Percentiles rank a stretch among this genome's conserved stretches.
These are phyloP conservation scores for Aureobasidium sp. DNA, from an alignment of 2,329 filamentous ascomycete genomes.

Conservation along the genomic window DNA sequence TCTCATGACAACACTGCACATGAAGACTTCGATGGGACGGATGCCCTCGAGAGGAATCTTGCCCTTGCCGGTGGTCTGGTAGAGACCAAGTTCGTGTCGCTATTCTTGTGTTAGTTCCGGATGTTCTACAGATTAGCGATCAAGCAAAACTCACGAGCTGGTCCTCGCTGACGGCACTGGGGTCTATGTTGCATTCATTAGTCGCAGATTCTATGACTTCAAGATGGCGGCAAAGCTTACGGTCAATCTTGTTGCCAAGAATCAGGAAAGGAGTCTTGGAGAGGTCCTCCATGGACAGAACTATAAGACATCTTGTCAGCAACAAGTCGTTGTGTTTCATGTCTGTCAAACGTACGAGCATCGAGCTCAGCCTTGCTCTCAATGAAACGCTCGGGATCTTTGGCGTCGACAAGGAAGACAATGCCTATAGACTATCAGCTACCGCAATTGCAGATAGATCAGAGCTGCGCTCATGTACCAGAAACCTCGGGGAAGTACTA, in stretches of 20 bases:
- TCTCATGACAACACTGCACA: slow-evolving; percentile 98
- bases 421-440: slow-evolving; percentile 51
- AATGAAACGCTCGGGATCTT: slow-evolving; percentile 87
- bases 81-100: slow-evolving; percentile 82
- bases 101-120: not conserved
- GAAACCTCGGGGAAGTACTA: slow-evolving; percentile 87
- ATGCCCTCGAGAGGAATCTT: slow-evolving; percentile 89
- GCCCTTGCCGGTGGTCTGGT: slow-evolving; percentile 86
- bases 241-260: slow-evolving; percentile 99
- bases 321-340: not conserved
- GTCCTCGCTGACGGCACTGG: slow-evolving; percentile 89
- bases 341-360: slow-evolving; percentile 28
- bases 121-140: not conserved
- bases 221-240: slow-evolving; percentile 7
- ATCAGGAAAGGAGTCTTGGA: slow-evolving; percentile 92
- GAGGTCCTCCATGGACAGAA: slow-evolving; percentile 94
- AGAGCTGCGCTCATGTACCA: slow-evolving; percentile 53
- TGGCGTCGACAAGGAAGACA: slow-evolving; percentile 95
- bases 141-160: slow-evolving; percentile 41
- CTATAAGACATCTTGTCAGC: slow-evolving; percentile 31
- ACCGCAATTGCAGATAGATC: not conserved
- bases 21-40: slow-evolving; percentile 92
- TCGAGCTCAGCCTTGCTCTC: slow-evolving; percentile 98
- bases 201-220: not conserved
- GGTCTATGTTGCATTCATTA: slow-evolving; percentile 39